A percentile compares a stretch with the other conserved stretches of the same genome.
Conservation (phyloP, 2,329 filamentous ascomycete genomes). For the Cercospora brassicicola region DNA sequence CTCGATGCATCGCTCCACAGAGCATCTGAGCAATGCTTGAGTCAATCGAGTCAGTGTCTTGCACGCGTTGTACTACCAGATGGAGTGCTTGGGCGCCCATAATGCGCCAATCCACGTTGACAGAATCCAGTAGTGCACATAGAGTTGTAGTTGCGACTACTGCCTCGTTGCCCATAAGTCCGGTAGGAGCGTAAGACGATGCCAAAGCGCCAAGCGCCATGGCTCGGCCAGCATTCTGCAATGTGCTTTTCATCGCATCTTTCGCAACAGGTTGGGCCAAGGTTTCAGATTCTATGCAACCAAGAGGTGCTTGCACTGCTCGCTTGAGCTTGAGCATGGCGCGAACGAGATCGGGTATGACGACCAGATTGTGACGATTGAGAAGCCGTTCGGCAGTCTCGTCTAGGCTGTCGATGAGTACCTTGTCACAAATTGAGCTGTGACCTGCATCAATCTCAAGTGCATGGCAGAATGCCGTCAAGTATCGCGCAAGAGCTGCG, state of each 20-base stretch:
- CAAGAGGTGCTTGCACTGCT: slow-evolving; percentile 18
- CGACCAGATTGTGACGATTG: slow-evolving; percentile 33
- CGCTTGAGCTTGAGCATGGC: slow-evolving; percentile 22
- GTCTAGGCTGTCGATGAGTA: slow-evolving; percentile 19
- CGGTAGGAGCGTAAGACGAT: slow-evolving; percentile 17
- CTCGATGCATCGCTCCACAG: slow-evolving; percentile 34
- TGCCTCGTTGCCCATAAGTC: slow-evolving; percentile 25
- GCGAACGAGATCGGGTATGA: slow-evolving; percentile 26
- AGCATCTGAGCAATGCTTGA: slow-evolving; percentile 25
- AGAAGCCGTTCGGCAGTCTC: slow-evolving; percentile 31
- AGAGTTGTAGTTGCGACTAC: slow-evolving; percentile 39
- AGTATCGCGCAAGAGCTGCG: slow-evolving; percentile 27
- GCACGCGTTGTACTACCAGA: slow-evolving; percentile 25
- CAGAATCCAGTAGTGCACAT: slow-evolving; percentile 29
- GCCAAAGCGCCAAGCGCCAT: slow-evolving; percentile 47
- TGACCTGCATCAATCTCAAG: background rate
- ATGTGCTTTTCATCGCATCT: slow-evolving; percentile 43
- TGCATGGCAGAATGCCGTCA: slow-evolving; percentile 26
- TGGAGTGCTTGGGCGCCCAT: slow-evolving; percentile 44
- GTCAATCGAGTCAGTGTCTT: slow-evolving; percentile 10
- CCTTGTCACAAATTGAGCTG: background rate
- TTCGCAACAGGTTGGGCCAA: slow-evolving; percentile 25
- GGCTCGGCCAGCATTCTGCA: slow-evolving; percentile 45
- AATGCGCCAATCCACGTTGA: slow-evolving; percentile 49
- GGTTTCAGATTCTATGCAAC: slow-evolving; percentile 24